phyloP scores from a whole-genome alignment of 495 filamentous ascomycete species.

The Podospora fimiseda region DNA sequence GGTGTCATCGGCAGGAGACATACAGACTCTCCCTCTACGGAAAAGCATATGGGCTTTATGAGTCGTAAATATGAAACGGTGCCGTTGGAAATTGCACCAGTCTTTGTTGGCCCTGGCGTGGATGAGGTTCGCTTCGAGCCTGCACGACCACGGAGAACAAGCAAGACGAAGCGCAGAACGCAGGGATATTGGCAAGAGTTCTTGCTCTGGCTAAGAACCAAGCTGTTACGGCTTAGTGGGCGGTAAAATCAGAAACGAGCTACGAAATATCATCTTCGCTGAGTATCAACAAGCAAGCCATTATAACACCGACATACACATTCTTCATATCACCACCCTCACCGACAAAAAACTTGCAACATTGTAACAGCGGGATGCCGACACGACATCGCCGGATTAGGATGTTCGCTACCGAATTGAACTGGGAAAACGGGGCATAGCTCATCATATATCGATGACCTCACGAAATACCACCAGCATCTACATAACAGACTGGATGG shows the following conservation, averaged over 20 bases:
- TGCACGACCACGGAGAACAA: constrained; percentile 26
- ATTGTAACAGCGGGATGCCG: background rate
- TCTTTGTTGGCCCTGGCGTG: constrained; percentile 18
- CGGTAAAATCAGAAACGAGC: too few relatives aligned
- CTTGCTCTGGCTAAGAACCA: constrained; percentile 50
- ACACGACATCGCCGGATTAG: background rate
- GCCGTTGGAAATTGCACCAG: constrained; percentile 23
- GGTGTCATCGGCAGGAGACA: constrained; percentile 9
- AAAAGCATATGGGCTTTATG: constrained; percentile 27
- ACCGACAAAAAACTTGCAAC: background rate
- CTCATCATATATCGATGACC: too few relatives aligned
- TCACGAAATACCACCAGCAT: too few relatives aligned
- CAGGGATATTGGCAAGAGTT: constrained; percentile 48
- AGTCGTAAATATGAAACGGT: constrained; percentile 41
- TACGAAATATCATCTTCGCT: too few relatives aligned
- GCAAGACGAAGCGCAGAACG: constrained; percentile 46
- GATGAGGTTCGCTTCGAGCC: constrained; percentile 32
- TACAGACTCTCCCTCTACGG: background rate
- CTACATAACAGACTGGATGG: background rate
- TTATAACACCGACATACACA: background rate
- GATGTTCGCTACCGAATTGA: too few relatives aligned
- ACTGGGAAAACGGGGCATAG: too few relatives aligned
- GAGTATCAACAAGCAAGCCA: too few relatives aligned
- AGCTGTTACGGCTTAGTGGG: constrained; percentile 36
- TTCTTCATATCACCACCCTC: background rate